Base-by-base conservation (phyloP, 2,329 filamentous ascomycete genomes). In the Ascosphaera apis region DNA sequence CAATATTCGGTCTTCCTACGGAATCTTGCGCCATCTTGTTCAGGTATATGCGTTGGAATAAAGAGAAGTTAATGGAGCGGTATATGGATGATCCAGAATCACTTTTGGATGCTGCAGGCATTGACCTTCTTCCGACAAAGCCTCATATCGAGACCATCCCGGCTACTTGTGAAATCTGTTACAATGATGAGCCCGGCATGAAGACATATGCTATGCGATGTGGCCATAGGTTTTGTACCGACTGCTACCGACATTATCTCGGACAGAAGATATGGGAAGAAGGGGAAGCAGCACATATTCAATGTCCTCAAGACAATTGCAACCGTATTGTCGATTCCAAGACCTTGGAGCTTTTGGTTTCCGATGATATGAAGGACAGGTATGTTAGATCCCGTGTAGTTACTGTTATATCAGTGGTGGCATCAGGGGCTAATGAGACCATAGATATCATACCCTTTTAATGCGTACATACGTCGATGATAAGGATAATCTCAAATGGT, bases 391-490 rank as follows among this genome's bases (percentile, higher is more conserved):
- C 47, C 38, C 9, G 15, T 28, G 31, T 27, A 27, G 33, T 31
- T 37, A 40, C 36, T 31, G 41, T 28, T 33, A 36, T 35, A 25
- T n/a, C 31, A 18, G n/a, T n/a, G n/a, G n/a, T n/a, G n/a, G n/a
- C n/a, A n/a, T n/a, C n/a, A n/a, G n/a, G n/a, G n/a, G n/a, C n/a
- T n/a, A n/a, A n/a, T 35, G 13, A 32, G 8, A 27, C n/a, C 40
- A 25, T 43, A 71, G 83, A 44, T 98, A 98, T 50, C 72, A 79
- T 43, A 73, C 79, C 45, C 67, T 98, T 12, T 72, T 98, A 23
- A 92, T 80, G 49, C 68, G 88, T 46, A 93, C 84, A 4, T 98
- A 92, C 49, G 88, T 98, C 40, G 88, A 98, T 54, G 86, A 98
- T 55, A 92, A 83, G 56, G 84, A 92, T 39, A 77, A 76, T 38